Evolutionary conservation across 768 basidiomycete species (phyloP).

Genomic region (Mrakia frigida): DNA sequence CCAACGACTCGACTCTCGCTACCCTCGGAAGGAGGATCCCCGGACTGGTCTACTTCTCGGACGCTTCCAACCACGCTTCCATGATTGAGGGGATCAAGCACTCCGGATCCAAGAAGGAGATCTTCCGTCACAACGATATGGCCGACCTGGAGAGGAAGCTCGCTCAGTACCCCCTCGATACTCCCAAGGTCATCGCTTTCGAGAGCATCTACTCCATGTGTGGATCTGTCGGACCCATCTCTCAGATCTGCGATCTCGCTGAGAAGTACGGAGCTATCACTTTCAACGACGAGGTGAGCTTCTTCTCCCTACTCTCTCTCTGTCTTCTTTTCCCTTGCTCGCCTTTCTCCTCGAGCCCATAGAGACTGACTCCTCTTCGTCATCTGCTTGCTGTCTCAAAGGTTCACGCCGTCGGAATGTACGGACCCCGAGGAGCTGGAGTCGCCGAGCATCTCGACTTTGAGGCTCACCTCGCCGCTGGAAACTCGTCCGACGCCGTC

Average conservation of each 20-base stretch:
- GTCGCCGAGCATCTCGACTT: constrained; percentile 98
- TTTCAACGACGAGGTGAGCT: constrained; percentile 84
- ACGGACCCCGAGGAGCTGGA: constrained; percentile 93
- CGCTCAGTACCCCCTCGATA: constrained; percentile 76
- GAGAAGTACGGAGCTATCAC: constrained; percentile 95
- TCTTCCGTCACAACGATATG: constrained; percentile 97
- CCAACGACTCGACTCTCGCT: constrained; percentile 93
- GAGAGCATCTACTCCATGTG: constrained; percentile 99
- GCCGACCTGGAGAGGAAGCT: constrained; percentile 87
- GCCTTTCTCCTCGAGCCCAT: no score
- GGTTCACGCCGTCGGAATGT: constrained; percentile 90
- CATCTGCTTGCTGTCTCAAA: no score
- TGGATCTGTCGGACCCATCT: constrained; percentile 91
- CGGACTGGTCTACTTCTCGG: constrained; percentile 92
- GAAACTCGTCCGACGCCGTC: constrained; percentile 65
- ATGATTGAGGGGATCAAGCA: constrained; percentile 99
- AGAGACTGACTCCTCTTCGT: no score
- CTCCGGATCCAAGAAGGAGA: constrained; percentile 84
- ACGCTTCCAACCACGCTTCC: constrained; percentile 93
- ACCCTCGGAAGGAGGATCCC: constrained; percentile 93
- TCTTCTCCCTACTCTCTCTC: no score
- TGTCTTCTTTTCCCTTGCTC: no score
- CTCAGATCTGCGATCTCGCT: constrained; percentile 93
- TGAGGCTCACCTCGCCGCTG: constrained; percentile 73
- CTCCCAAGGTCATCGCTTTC: constrained; percentile 95